phyloP scores from a whole-genome alignment of 371 early-diverging fungal species.

The Cokeromyces recurvatus region DNA sequence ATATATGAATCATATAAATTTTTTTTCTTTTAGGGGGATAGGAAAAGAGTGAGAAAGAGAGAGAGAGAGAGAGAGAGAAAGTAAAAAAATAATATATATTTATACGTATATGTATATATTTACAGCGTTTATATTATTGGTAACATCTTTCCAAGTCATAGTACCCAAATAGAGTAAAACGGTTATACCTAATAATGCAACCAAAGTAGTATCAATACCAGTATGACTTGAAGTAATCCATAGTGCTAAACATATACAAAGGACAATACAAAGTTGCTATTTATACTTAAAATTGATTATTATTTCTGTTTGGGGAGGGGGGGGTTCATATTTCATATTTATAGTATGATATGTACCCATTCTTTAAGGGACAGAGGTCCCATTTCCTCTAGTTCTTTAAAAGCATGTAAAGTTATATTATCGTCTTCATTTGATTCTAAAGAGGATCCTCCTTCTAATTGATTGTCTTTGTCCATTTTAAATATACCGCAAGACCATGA shows the following conservation, averaged over 20 bases:
- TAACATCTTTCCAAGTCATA: constrained; percentile 68
- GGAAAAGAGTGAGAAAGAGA: too few relatives aligned
- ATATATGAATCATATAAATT: too few relatives aligned
- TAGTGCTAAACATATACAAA: constrained; percentile 51
- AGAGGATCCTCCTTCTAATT: constrained; percentile 13
- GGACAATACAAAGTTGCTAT: constrained; percentile 48
- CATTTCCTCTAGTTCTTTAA: constrained; percentile 28
- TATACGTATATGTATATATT: neutral
- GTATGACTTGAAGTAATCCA: constrained; percentile 68
- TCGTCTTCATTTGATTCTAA: too few relatives aligned
- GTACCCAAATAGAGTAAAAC: constrained; percentile 54
- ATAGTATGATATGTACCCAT: constrained; percentile 34
- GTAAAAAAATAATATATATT: too few relatives aligned
- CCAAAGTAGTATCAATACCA: constrained; percentile 63
- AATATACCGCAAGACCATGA: constrained; percentile 21
- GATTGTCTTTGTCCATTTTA: neutral
- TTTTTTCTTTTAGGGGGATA: too few relatives aligned
- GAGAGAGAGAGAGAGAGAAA: too few relatives aligned
- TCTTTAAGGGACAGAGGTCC: constrained; percentile 37
- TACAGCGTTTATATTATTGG: constrained; percentile 62
- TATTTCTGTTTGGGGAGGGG: neutral
- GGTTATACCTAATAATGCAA: constrained; percentile 61
- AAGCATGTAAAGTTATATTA: constrained; percentile 28
- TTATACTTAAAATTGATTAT: constrained; percentile 1
- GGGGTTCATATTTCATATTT: neutral